A percentile compares a stretch with the other conserved stretches of the same genome.
These are phyloP conservation scores for Plasmodium inui DNA, from an alignment of 169 alveolate species.

Conservation along the genomic window DNA sequence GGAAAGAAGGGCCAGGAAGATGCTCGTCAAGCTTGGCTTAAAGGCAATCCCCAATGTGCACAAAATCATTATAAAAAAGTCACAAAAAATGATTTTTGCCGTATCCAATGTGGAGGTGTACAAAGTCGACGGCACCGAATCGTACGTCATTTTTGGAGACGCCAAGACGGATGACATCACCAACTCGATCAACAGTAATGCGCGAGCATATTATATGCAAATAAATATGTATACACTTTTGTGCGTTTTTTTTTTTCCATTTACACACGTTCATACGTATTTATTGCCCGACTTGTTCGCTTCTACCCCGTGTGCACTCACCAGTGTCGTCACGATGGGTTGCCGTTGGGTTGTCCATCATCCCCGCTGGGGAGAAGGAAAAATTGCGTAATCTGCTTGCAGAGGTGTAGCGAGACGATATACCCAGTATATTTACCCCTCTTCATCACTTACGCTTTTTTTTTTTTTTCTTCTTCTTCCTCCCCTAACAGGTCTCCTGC, in stretches of 20 bases:
- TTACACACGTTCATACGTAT: neutral
- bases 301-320: neutral
- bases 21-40: slow-evolving; percentile 93
- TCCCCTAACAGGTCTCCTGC: slow-evolving; percentile 16
- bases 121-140: slow-evolving; percentile 93
- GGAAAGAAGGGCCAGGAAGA: slow-evolving; percentile 96
- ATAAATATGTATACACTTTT: neutral
- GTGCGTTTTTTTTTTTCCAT: neutral
- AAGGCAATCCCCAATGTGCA: slow-evolving; percentile 92
- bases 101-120: slow-evolving; percentile 95
- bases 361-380: neutral
- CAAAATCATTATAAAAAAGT: slow-evolving; percentile 93
- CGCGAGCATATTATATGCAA: neutral
- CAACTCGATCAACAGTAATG: slow-evolving; percentile 77
- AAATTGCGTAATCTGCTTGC: neutral
- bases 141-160: slow-evolving; percentile 96
- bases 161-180: slow-evolving; percentile 94
- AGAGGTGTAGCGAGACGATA: neutral
- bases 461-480: neutral
- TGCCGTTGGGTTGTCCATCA: neutral
- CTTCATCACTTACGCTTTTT: neutral
- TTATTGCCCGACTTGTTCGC: neutral
- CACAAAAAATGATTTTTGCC: slow-evolving; percentile 92
- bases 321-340: neutral
- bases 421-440: neutral